Evolutionary conservation across 768 basidiomycete genomes (phyloP).

Genomic region (Tricholoma bakamatsutake): DNA sequence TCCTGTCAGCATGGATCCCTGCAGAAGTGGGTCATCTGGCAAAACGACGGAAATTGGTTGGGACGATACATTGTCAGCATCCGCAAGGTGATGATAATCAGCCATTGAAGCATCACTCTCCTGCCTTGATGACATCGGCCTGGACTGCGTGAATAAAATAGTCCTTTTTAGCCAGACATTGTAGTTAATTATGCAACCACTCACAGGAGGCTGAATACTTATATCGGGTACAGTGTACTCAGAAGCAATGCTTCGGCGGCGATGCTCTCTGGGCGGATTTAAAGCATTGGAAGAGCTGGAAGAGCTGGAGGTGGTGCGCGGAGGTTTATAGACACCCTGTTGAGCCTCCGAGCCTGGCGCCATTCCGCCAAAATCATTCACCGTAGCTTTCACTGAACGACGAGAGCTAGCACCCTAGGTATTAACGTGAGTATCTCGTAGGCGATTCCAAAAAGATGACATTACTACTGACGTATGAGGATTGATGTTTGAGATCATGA

Average conservation of each 20-base stretch:
- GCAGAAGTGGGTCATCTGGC: background rate
- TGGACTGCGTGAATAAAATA: constrained; percentile 4
- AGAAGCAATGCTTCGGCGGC: constrained; percentile 14
- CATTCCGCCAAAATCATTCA: constrained; percentile 3
- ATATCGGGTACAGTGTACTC: constrained; percentile 26
- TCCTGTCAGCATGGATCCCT: background rate
- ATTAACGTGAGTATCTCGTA: background rate
- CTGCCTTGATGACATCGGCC: constrained; percentile 3
- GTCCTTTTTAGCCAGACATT: background rate
- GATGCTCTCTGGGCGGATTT: constrained; percentile 4
- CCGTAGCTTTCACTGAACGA: constrained; percentile 6
- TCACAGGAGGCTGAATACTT: constrained; percentile 33
- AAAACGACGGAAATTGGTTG: background rate
- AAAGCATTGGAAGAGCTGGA: constrained; percentile 16
- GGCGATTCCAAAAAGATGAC: background rate
- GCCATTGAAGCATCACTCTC: background rate
- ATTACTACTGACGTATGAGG: constrained; percentile 30
- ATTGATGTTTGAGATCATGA: constrained; percentile 23
- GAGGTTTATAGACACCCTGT: constrained; percentile 16
- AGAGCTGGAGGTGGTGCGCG: constrained; percentile 21
- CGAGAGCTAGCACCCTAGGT: constrained; percentile 13
- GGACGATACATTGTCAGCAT: background rate
- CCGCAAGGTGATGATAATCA: background rate
- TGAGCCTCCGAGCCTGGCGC: background rate
- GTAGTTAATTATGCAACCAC: constrained; percentile 3